These are phyloP conservation scores for Cystobasidium ongulense DNA, from an alignment of 768 basidiomycete species.

Conservation along the genomic window DNA sequence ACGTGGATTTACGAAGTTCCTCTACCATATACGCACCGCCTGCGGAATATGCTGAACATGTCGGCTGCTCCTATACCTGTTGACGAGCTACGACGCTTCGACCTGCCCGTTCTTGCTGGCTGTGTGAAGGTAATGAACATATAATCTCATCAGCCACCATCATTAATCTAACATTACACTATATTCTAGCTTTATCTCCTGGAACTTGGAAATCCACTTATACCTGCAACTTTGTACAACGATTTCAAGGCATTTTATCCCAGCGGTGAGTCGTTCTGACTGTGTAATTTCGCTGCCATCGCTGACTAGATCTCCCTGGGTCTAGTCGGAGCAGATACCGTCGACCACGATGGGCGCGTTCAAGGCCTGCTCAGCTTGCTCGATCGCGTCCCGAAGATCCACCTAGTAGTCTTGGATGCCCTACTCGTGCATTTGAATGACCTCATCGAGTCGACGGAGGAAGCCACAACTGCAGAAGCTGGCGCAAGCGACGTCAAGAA, in stretches of 20 bases:
- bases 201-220: conserved; percentile 77
- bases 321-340: conserved; percentile 50
- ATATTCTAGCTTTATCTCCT: conserved; percentile 59
- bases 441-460: conserved; percentile 17
- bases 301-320: conserved; percentile 34
- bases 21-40: conserved; percentile 15
- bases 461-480: background rate
- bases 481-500: conserved; percentile 48
- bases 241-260: conserved; percentile 83
- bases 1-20: conserved; percentile 34
- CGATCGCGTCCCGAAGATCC: conserved; percentile 64
- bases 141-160: background rate
- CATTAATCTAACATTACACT: conserved; percentile 69
- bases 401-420: conserved; percentile 69
- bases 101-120: conserved; percentile 76
- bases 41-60: conserved; percentile 24
- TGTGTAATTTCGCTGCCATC: background rate
- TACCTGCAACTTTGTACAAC: conserved; percentile 83
- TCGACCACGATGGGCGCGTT: conserved; percentile 38
- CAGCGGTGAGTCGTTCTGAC: conserved; percentile 34
- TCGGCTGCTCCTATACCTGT: background rate
- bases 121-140: conserved; percentile 69
- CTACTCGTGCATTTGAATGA: conserved; percentile 65
- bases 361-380: conserved; percentile 54
- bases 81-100: conserved; percentile 59